A percentile compares a stretch with the other conserved stretches of the same genome.
phyloP scores from a whole-genome alignment of 192 early-diverging fungal species.

The Coemansia sp. region DNA sequence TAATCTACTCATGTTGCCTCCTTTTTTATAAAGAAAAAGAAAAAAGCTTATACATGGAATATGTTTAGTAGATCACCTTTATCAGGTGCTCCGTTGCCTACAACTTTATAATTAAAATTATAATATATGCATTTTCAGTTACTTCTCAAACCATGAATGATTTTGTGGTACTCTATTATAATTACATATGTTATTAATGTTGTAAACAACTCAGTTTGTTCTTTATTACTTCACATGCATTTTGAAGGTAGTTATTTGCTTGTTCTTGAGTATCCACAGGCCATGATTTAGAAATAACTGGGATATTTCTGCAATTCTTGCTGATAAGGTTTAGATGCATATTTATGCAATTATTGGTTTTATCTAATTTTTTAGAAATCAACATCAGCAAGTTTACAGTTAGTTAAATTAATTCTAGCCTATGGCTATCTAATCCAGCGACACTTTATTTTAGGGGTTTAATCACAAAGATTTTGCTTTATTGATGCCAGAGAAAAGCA shows the following conservation, averaged over 20 bases:
- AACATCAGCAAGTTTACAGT: not conserved
- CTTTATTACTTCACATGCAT: too few species aligned
- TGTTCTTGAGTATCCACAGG: too few species aligned
- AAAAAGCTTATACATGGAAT: not conserved
- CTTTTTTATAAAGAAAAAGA: constrained; percentile 4
- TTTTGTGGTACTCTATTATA: too few species aligned
- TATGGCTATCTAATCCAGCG: not conserved
- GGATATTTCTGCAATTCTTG: not conserved
- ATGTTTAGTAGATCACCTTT: not conserved
- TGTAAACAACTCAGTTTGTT: too few species aligned
- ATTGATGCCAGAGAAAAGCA: not conserved
- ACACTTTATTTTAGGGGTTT: not conserved
- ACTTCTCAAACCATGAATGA: too few species aligned
- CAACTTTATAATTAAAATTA: not conserved
- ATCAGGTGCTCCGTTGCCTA: too few species aligned
- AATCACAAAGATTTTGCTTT: constrained; percentile 2
- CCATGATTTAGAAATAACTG: not conserved
- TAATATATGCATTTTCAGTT: not conserved
- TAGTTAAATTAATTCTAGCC: not conserved
- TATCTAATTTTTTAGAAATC: not conserved
- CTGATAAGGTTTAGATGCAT: not conserved
- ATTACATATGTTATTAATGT: too few species aligned
- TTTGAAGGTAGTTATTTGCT: too few species aligned
- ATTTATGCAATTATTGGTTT: not conserved
- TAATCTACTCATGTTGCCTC: not conserved